Base-by-base conservation (phyloP, 352 stramenopile genomes). In the Saprolegnia diclina region DNA sequence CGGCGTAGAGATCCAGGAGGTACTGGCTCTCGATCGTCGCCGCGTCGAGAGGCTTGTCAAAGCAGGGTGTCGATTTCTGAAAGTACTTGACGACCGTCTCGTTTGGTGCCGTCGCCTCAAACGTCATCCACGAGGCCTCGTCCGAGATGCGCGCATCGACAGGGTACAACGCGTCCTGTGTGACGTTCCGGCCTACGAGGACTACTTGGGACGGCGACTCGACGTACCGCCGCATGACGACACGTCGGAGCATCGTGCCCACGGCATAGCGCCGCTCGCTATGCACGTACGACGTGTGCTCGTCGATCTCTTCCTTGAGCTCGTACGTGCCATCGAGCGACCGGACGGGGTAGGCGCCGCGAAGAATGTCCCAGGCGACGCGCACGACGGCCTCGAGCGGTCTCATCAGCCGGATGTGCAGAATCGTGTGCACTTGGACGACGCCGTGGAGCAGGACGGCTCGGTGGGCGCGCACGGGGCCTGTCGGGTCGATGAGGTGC, bases 221-320 rank as follows among this genome's bases (percentile, higher is more conserved):
- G 16, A 35, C 16, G 35, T 59, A 59, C 35, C 52, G 52, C 13
- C 52, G 52, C 52, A 59, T 16, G 19, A 40, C n/a, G 3, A 59
- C 52, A 16, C 52, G 52, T 11, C 52, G 52, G n/a, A 59, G 3
- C 52, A 59, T 59, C 35, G 52, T 4, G 24, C 52, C 52, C 13
- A 24, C n/a, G 24, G 52, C 24, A 9, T 59, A 59, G 35, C 19
- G 52, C 11, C 52, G 35, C 13, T 42, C 13, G 52, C 52, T 59
- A 24, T 59, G 24, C 3, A 59, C 13, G 52, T 59, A 59, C 24
- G 52, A 35, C 35, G 52, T 59, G 52, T 59, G 11, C 35, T 59
- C 52, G 35, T 59, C 52, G 11, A 59, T 42, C 52, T 59, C 52
- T 24, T 59, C 52, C 3, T 21, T 24, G 24, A 59, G 52, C 52